These are phyloP conservation scores for Ogataea trehaloabstinens DNA, from an alignment of 805 yeast species.

Conservation along the genomic window DNA sequence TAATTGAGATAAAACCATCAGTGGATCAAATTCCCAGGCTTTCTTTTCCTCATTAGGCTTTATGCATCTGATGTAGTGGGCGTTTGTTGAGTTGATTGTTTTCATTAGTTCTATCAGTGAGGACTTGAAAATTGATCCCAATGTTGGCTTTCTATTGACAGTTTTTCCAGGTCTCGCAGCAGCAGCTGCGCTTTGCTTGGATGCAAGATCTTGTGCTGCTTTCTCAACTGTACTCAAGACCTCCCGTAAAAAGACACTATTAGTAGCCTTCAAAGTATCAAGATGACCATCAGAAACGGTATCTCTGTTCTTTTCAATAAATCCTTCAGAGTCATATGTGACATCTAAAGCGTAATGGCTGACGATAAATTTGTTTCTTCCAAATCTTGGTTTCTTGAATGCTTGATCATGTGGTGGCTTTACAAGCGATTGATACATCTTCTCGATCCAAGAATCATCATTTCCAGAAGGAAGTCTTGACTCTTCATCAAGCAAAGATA, in stretches of 20 bases:
- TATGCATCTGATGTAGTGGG: slow-evolving; percentile 94
- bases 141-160: slow-evolving; percentile 74
- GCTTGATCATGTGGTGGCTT: slow-evolving; percentile 73
- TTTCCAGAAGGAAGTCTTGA: slow-evolving; percentile 91
- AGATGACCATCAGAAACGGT: slow-evolving; percentile 95
- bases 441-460: slow-evolving; percentile 89
- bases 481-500: slow-evolving; percentile 90
- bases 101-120: slow-evolving; percentile 90
- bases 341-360: slow-evolving; percentile 95
- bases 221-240: slow-evolving; percentile 66
- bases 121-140: slow-evolving; percentile 90
- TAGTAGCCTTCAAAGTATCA: slow-evolving; percentile 72
- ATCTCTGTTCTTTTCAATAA: slow-evolving; percentile 95
- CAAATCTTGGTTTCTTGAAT: slow-evolving; percentile 92
- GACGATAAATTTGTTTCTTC: slow-evolving; percentile 85
- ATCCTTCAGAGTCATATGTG: slow-evolving; percentile 87
- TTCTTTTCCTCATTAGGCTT: slow-evolving; percentile 92
- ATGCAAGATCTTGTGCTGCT: slow-evolving; percentile 44
- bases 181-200: slow-evolving; percentile 34
- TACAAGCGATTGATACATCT: slow-evolving; percentile 81
- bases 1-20: slow-evolving; percentile 91
- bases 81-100: slow-evolving; percentile 92
- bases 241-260: slow-evolving; percentile 61
- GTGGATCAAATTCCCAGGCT: slow-evolving; percentile 94
- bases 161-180: slow-evolving; percentile 36